phyloP scores from a whole-genome alignment of 2,329 filamentous ascomycete species.

The Falciphora oryzae region DNA sequence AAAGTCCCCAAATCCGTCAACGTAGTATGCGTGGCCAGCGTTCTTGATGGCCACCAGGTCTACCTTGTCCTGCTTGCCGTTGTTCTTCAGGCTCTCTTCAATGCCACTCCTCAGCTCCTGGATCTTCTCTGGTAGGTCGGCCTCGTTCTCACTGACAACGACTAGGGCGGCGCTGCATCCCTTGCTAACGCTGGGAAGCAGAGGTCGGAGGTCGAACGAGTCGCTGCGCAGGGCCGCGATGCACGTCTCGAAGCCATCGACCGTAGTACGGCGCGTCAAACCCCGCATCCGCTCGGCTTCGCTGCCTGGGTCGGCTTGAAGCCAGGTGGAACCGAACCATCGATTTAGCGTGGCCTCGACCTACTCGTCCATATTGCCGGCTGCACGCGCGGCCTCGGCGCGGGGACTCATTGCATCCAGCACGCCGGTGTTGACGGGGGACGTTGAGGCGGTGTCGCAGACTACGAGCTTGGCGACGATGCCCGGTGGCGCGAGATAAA shows the following conservation, averaged over 20 bases:
- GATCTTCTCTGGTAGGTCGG: conserved; percentile 34
- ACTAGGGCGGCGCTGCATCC: conserved; percentile 30
- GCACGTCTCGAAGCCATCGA: conserved; percentile 37
- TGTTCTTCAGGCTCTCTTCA: conserved; percentile 24
- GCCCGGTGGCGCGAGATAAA: conserved; percentile 32
- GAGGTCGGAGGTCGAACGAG: conserved; percentile 33
- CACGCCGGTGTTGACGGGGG: conserved; percentile 29
- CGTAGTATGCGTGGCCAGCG: conserved; percentile 33
- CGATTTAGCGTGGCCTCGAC: conserved; percentile 30
- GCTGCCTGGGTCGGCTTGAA: conserved; percentile 24
- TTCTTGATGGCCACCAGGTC: conserved; percentile 28
- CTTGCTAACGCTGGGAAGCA: conserved; percentile 26
- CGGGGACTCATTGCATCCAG: conserved; percentile 31
- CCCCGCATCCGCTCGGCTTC: conserved; percentile 30
- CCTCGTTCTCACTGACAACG: conserved; percentile 36
- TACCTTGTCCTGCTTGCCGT: conserved; percentile 21
- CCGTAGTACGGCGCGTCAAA: conserved; percentile 30
- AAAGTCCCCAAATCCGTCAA: conserved; percentile 33
- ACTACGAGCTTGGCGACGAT: conserved; percentile 31
- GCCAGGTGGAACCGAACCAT: conserved; percentile 35
- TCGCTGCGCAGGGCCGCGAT: conserved; percentile 30
- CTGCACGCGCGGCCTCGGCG: conserved; percentile 27
- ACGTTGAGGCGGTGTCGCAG: conserved; percentile 34
- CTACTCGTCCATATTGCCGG: conserved; percentile 25
- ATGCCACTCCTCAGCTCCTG: conserved; percentile 29